These are phyloP conservation scores for Zygoascus tannicola DNA, from an alignment of 805 yeast species.

Conservation along the genomic window DNA sequence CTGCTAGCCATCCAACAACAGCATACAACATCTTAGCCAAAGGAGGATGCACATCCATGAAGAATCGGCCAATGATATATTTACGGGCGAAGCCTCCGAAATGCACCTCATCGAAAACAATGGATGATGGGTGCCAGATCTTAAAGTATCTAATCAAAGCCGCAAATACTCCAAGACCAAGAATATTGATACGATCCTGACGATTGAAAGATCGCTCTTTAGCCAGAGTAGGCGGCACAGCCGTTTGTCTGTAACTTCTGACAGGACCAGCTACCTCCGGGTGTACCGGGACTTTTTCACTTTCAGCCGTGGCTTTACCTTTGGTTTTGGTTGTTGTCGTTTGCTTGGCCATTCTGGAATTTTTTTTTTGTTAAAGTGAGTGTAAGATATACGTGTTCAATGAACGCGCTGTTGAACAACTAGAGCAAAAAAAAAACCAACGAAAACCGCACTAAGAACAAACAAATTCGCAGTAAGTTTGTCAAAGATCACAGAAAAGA, in stretches of 20 bases:
- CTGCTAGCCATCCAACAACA: constrained; percentile 41
- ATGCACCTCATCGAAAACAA: constrained; percentile 88
- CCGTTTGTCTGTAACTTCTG: constrained; percentile 20
- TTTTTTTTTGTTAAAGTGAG: no score
- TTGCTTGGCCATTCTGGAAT: no score
- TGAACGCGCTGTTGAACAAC: no score
- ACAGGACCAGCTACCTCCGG: constrained; percentile 3
- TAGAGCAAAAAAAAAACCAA: no score
- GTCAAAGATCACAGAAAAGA: no score
- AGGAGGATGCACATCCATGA: constrained; percentile 69
- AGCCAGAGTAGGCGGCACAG: constrained; percentile 19
- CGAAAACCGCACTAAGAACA: no score
- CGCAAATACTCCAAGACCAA: constrained; percentile 42
- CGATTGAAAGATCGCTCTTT: constrained; percentile 16
- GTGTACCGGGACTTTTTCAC: not conserved
- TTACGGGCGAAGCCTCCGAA: constrained; percentile 94
- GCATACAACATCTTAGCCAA: constrained; percentile 52
- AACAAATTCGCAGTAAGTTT: no score
- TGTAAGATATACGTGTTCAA: no score
- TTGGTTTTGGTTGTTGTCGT: no score
- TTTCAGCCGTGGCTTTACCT: not conserved
- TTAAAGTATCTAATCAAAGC: constrained; percentile 49
- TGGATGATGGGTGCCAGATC: constrained; percentile 63
- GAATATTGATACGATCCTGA: constrained; percentile 17
- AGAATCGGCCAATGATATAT: constrained; percentile 56